Percentiles rank a stretch among this genome's conserved stretches.
Evolutionary conservation across 2,329 filamentous ascomycete genomes (phyloP).

Genomic region (Aspergillus candidus): DNA sequence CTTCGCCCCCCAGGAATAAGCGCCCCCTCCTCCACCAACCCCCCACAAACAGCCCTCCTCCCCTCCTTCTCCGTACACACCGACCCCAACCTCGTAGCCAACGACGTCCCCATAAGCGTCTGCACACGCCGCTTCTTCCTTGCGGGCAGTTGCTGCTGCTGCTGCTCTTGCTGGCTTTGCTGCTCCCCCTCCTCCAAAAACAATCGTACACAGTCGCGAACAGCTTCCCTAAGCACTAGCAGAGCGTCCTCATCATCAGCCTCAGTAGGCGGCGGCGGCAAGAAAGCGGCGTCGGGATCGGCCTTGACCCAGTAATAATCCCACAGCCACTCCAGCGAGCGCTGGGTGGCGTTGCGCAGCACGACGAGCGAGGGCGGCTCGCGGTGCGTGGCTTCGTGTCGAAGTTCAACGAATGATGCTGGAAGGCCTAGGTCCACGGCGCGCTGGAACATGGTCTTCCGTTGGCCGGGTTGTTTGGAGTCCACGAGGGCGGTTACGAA

Average conservation of each 20-base stretch:
- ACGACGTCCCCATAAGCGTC: constrained; percentile 11
- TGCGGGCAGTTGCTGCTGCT: constrained; percentile 11
- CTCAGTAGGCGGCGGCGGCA: neutral
- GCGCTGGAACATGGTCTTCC: constrained; percentile 42
- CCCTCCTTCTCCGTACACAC: constrained; percentile 21
- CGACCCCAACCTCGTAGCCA: constrained; percentile 22
- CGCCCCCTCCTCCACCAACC: constrained; percentile 23
- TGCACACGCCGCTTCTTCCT: constrained; percentile 27
- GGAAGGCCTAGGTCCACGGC: constrained; percentile 38
- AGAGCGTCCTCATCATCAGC: constrained; percentile 7
- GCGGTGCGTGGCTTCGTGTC: constrained; percentile 87
- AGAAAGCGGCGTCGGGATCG: constrained; percentile 23
- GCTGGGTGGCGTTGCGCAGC: constrained; percentile 61
- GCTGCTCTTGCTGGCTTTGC: neutral
- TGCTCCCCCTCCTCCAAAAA: constrained; percentile 7
- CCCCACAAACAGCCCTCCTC: constrained; percentile 14
- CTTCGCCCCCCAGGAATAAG: constrained; percentile 22
- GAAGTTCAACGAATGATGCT: constrained; percentile 76
- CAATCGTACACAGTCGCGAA: constrained; percentile 16
- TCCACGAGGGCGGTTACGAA: constrained; percentile 44
- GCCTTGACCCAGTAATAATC: constrained; percentile 71
- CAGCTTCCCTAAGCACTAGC: constrained; percentile 13
- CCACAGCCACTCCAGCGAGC: constrained; percentile 81
- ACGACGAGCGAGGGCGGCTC: constrained; percentile 71
- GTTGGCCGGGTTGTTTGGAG: constrained; percentile 36